Conservation (phyloP, 2,329 filamentous ascomycete genomes). For the Penicillium sp. region DNA sequence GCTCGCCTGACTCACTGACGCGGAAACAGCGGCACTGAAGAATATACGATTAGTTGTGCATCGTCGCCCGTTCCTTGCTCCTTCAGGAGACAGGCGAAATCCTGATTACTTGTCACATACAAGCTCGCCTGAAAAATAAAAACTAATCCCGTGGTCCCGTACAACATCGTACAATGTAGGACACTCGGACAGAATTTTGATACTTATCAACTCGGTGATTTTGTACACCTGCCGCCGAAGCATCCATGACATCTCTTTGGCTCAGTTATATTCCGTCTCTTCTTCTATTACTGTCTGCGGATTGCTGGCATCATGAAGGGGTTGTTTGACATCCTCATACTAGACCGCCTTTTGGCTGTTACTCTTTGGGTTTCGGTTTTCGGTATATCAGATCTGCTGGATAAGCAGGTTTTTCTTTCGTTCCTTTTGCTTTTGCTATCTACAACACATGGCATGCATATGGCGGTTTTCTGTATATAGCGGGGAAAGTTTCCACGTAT, state of each 20-base stretch:
- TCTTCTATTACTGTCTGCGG: not conserved
- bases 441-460: not conserved
- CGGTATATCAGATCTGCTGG: not conserved
- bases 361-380: not conserved
- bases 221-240: not conserved
- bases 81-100: not conserved
- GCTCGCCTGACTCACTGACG: constrained; percentile 12
- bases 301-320: not conserved
- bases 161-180: not conserved
- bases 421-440: not conserved
- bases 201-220: not conserved
- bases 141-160: not conserved
- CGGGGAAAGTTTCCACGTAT: not conserved
- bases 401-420: not conserved
- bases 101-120: not conserved
- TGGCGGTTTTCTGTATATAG: constrained; percentile 4
- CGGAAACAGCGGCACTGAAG: constrained; percentile 11
- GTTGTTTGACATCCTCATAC: not conserved
- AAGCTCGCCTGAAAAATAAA: not conserved
- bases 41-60: not conserved
- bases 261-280: not conserved
- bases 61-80: not conserved
- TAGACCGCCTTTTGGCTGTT: not conserved
- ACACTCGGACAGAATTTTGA: not conserved
- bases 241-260: not conserved